Evolutionary conservation across 805 yeast species (phyloP).

Genomic region (Saturnispora saitoi): DNA sequence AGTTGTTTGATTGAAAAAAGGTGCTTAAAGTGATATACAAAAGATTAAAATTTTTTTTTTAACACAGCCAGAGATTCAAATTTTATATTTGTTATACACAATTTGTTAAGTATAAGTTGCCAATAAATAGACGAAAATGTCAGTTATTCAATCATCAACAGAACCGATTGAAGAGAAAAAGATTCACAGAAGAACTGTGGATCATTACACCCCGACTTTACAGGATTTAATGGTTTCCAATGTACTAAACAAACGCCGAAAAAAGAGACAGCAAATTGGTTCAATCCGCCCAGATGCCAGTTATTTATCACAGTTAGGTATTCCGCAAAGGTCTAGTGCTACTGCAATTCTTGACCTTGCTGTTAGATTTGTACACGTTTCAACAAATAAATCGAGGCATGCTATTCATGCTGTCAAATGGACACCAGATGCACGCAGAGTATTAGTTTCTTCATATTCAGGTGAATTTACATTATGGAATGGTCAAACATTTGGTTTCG

Average conservation of each 20-base stretch:
- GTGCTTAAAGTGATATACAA: not conserved
- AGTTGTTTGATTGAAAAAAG: not conserved
- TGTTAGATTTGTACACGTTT: conserved; percentile 80
- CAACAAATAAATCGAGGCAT: conserved; percentile 86
- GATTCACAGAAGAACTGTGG: conserved; percentile 58
- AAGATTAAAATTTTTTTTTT: not conserved
- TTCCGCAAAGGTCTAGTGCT: conserved; percentile 43
- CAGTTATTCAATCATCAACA: conserved; percentile 6
- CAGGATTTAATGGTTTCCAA: conserved; percentile 46
- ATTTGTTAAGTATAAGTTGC: not conserved
- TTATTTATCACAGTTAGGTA: conserved; percentile 53
- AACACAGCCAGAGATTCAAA: conserved; percentile 1
- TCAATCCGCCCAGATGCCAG: conserved; percentile 60
- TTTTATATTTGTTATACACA: not conserved
- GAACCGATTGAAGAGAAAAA: conserved; percentile 11
- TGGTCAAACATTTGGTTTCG: conserved; percentile 90
- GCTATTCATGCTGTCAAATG: conserved; percentile 84
- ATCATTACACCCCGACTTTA: conserved; percentile 69
- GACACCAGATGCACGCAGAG: conserved; percentile 94
- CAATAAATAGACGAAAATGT: not conserved
- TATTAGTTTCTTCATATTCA: conserved; percentile 80
- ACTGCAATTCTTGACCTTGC: conserved; percentile 52
- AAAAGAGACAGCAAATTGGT: conserved; percentile 33
- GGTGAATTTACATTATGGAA: conserved; percentile 98
- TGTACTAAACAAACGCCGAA: conserved; percentile 33